Evolutionary conservation across 1,284 basidiomycete genomes (phyloP).

Genomic region (Leccinum angustisporum): DNA sequence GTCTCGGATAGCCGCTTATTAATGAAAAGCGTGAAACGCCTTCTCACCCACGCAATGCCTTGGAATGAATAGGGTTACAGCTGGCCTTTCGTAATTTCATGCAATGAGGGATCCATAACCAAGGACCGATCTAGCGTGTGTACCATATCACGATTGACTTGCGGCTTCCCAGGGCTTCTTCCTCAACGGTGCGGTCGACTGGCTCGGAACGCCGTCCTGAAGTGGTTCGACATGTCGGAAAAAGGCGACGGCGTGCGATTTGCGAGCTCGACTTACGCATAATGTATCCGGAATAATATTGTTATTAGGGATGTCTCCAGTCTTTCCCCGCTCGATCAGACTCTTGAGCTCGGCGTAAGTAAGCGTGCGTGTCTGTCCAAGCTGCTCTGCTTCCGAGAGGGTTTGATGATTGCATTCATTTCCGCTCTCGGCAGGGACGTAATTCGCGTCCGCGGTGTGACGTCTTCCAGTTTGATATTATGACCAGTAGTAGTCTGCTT

Average conservation of each 20-base stretch:
- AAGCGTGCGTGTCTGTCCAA: conserved; percentile 44
- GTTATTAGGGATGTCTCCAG: conserved; percentile 76
- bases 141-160: conserved; percentile 17
- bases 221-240: conserved; percentile 4
- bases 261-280: conserved; percentile 47
- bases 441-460: conserved; percentile 14
- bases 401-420: conserved; percentile 18
- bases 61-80: conserved; percentile 10
- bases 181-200: conserved; percentile 45
- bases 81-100: conserved; percentile 17
- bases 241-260: conserved; percentile 2
- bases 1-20: conserved; percentile 11
- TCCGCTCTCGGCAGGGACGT: conserved; percentile 18
- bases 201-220: conserved; percentile 54
- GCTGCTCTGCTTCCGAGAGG: conserved; percentile 6
- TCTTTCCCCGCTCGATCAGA: conserved; percentile 67
- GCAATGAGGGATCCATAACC: conserved; percentile 7
- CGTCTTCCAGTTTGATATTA: conserved; percentile 23
- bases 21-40: conserved; percentile 2
- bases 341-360: conserved; percentile 66
- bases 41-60: conserved; percentile 17
- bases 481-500: conserved; percentile 16
- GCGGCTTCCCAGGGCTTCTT: conserved; percentile 64
- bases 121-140: conserved; percentile 15
- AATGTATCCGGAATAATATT: conserved; percentile 61